A percentile compares a stretch with the other conserved stretches of the same genome.
Conservation (phyloP, 2,329 filamentous ascomycete genomes). For the Myriosclerotinia duriaeana region DNA sequence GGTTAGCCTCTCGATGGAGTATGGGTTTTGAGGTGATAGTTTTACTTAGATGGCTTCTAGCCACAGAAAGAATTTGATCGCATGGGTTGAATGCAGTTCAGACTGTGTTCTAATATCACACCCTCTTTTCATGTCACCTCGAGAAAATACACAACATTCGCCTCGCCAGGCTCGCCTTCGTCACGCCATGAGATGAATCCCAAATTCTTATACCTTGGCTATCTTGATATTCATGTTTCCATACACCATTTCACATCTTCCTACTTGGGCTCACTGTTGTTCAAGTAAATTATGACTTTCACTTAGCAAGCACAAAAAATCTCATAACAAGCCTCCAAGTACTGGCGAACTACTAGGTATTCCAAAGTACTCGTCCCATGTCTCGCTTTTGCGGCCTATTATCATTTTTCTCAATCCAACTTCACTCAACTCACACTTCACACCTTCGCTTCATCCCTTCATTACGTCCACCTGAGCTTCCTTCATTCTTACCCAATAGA, state of each 20-base stretch:
- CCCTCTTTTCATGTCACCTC: neutral
- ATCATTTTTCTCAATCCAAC: neutral
- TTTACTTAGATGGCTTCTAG: too few species aligned
- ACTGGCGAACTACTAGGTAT: too few species aligned
- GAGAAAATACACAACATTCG: neutral
- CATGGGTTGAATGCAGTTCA: fast-evolving
- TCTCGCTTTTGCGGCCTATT: too few species aligned
- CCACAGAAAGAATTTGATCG: neutral
- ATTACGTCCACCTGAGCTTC: neutral
- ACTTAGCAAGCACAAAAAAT: neutral
- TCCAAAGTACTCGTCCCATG: neutral
- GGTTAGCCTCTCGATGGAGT: neutral
- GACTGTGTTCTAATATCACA: neutral
- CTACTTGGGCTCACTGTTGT: fast-evolving
- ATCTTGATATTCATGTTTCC: too few species aligned
- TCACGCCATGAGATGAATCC: neutral
- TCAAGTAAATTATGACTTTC: too few species aligned
- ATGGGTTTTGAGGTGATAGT: neutral
- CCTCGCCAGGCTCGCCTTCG: too few species aligned
- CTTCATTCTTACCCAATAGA: neutral
- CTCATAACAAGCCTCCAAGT: neutral
- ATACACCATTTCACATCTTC: too few species aligned
- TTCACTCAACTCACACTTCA: conserved; percentile 1
- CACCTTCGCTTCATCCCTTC: neutral
- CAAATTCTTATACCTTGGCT: neutral